These are phyloP conservation scores for Myriosclerotinia duriaeana DNA, from an alignment of 2,329 filamentous ascomycete species.

Conservation along the genomic window DNA sequence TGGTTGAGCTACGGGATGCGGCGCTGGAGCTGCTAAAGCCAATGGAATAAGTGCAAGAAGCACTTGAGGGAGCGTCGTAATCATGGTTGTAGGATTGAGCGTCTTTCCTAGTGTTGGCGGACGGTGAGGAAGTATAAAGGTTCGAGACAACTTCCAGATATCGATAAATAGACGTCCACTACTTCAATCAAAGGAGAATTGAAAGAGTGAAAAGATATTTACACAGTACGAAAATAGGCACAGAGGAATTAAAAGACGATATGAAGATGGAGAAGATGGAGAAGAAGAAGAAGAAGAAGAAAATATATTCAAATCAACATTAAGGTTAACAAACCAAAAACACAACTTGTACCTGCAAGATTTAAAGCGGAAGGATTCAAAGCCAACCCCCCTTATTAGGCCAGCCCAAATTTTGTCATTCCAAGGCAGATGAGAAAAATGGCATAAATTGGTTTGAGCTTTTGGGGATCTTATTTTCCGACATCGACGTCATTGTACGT, in stretches of 20 bases:
- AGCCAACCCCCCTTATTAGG: background rate
- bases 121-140: background rate
- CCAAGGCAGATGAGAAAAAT: slow-evolving; percentile 6
- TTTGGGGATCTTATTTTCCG: background rate
- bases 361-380: slow-evolving; percentile 1
- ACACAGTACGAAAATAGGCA: background rate
- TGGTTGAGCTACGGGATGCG: slow-evolving; percentile 33
- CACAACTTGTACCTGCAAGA: background rate
- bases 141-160: background rate
- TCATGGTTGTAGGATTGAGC: background rate
- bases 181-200: background rate
- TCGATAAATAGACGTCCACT: background rate
- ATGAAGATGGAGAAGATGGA: background rate
- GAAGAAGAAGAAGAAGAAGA: background rate
- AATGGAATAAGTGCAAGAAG: slow-evolving; percentile 32
- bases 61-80: slow-evolving; percentile 22
- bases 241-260: background rate
- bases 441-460: background rate
- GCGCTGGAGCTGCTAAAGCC: slow-evolving; percentile 34
- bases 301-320: background rate
- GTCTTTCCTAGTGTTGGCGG: background rate
- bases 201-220: background rate
- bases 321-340: background rate
- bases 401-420: background rate
- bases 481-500: slow-evolving; percentile 6